Evolutionary conservation across 768 basidiomycete genomes (phyloP), one percentile per base, ranked within the genome.

Genomic region (Russula sp.): DNA sequence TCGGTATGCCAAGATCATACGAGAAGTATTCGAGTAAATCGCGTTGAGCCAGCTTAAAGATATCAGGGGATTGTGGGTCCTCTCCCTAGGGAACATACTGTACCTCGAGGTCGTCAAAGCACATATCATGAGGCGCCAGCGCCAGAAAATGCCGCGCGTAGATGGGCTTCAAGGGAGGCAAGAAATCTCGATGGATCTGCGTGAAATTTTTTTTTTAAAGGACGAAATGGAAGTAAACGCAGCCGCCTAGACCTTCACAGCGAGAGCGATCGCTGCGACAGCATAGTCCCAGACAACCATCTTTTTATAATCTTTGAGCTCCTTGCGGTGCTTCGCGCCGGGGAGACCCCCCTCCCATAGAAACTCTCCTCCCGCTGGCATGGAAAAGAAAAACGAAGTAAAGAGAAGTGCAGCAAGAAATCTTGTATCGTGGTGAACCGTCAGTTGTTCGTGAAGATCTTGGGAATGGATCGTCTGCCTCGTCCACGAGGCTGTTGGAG

Each of bases 361-460:
- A 61, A 3, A 48, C 40, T 62, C 40, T 53, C n/a, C 34, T 18
- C 18, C 44, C 22, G 16, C n/a, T 13, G 54, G 48, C 11, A 27
- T 4, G 34, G 55, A 20, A 11, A 59, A 64, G 52, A 54, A 62
- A 52, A 57, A 68, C 1, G 44, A 55, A 31, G 55, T 57, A 37
- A 68, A 66, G n/a, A 66, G 35, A 11, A 57, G 50, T 32, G 62
- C 62, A 2, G 67, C 61, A 39, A 68, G 20, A 52, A 66, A 68
- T 47, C 65, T 62, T 16, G 67, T 57, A 55, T 67, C 65, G 27
- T 62, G 58, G 18, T 61, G 47, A 6, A 34, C 32, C 13, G 59
- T 63, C 37, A 68, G 45, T 57, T 67, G 65, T 45, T 67, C 58
- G 51, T 64, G 40, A 14, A 68, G 51, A 42, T 68, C 66, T 6